phyloP scores from a whole-genome alignment of 2,329 filamentous ascomycete species.

The Cladosporium austrohemisphaericum region DNA sequence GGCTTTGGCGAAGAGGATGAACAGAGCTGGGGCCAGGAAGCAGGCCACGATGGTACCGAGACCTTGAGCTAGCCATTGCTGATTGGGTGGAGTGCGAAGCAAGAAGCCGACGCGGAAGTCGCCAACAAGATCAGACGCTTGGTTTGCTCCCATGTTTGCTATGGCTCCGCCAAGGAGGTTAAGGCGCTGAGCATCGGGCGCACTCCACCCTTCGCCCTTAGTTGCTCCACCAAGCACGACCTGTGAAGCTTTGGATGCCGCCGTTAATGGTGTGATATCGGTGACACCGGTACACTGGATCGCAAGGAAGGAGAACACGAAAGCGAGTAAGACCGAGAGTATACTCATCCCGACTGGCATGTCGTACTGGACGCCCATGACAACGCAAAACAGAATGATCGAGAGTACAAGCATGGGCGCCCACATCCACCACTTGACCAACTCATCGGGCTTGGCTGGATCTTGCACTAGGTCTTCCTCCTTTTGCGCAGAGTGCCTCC shows the following conservation, averaged over 20 bases:
- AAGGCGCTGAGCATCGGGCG: constrained; percentile 56
- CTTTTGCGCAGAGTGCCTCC: constrained; percentile 38
- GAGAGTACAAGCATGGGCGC: constrained; percentile 43
- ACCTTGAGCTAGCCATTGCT: constrained; percentile 64
- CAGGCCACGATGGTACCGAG: constrained; percentile 61
- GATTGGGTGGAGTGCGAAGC: constrained; percentile 59
- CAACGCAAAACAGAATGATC: constrained; percentile 50
- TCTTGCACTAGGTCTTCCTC: constrained; percentile 48
- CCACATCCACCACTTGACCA: constrained; percentile 55
- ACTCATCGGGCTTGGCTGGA: constrained; percentile 45
- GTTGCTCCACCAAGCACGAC: constrained; percentile 65
- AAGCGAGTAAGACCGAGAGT: constrained; percentile 54
- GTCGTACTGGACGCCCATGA: constrained; percentile 53
- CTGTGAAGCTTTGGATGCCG: constrained; percentile 65
- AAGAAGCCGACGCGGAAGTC: constrained; percentile 69
- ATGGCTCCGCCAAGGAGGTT: constrained; percentile 62
- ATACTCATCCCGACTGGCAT: constrained; percentile 57
- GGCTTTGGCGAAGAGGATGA: constrained; percentile 63
- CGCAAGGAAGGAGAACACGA: constrained; percentile 60
- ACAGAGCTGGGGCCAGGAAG: constrained; percentile 64
- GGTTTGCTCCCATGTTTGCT: constrained; percentile 38
- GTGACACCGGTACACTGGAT: constrained; percentile 54
- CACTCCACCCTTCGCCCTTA: constrained; percentile 48
- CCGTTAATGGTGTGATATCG: constrained; percentile 62
- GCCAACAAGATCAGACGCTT: constrained; percentile 50